Conservation (phyloP, 2,329 filamentous ascomycete species). For the Claviceps africana region DNA sequence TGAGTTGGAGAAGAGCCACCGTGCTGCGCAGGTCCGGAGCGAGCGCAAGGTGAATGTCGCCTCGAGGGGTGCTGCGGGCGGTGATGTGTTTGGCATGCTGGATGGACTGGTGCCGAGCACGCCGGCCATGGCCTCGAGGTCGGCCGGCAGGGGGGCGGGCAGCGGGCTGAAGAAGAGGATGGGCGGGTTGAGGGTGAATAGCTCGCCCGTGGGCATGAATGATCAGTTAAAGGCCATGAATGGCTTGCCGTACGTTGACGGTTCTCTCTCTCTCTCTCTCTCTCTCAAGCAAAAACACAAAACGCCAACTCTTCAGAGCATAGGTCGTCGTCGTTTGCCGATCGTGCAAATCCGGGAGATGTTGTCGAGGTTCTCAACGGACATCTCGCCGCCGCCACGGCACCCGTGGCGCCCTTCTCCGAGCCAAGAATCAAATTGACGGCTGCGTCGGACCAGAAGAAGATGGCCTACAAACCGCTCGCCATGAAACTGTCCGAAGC, state of each 20-base stretch:
- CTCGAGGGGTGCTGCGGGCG: conserved; percentile 43
- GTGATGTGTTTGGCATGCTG: conserved; percentile 75
- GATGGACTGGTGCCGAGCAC: conserved; percentile 57
- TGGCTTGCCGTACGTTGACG: conserved; percentile 14
- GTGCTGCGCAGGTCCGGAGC: conserved; percentile 47
- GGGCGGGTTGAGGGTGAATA: conserved; percentile 16
- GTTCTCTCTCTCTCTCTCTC: not conserved
- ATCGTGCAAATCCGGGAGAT: conserved; percentile 67
- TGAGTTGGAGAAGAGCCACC: conserved; percentile 60
- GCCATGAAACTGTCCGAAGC: conserved; percentile 89
- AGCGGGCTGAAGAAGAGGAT: conserved; percentile 20
- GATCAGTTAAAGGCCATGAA: conserved; percentile 21
- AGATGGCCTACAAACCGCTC: conserved; percentile 82
- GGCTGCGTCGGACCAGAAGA: conserved; percentile 77
- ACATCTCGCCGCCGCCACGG: conserved; percentile 51
- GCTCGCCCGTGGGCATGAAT: conserved; percentile 21
- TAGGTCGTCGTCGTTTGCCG: conserved; percentile 42
- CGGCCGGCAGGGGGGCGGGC: conserved; percentile 20
- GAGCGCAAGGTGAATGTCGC: conserved; percentile 50
- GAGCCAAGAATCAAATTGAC: conserved; percentile 74
- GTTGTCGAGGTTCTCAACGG: conserved; percentile 72
- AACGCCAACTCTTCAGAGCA: not conserved
- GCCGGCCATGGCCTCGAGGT: conserved; percentile 30
- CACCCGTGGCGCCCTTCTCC: conserved; percentile 56
- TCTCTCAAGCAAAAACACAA: no score